Conservation (phyloP, 129 eudicot genomes). For the Glebionis coronaria region DNA sequence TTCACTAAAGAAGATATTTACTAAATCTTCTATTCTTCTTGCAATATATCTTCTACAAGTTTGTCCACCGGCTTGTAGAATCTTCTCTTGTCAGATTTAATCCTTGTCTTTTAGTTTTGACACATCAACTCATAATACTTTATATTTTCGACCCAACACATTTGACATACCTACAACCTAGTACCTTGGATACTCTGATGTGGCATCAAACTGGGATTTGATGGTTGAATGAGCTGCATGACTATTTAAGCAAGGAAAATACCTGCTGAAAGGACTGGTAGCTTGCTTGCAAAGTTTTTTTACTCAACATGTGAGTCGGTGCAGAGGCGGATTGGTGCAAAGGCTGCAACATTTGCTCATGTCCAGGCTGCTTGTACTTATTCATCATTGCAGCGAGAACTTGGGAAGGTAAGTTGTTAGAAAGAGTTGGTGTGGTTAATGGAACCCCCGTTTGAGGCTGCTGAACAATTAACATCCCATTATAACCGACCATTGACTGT, state of each 20-base stretch:
- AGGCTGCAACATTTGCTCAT: conserved; percentile 43
- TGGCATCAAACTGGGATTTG: conserved; percentile 52
- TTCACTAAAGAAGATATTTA: too few species aligned
- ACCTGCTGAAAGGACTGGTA: conserved; percentile 88
- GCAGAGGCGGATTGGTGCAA: too few species aligned
- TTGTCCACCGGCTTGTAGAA: too few species aligned
- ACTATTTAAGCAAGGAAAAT: conserved; percentile 85
- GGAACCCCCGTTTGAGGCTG: conserved; percentile 42
- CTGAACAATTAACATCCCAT: conserved; percentile 39
- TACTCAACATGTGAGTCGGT: conserved; percentile 87
- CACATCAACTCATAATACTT: too few species aligned
- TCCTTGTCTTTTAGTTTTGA: too few species aligned
- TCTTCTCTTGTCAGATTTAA: too few species aligned
- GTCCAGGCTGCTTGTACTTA: conserved; percentile 41
- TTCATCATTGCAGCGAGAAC: too few species aligned
- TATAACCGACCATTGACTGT: conserved; percentile 44
- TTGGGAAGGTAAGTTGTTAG: conserved; percentile 38
- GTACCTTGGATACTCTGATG: conserved; percentile 57
- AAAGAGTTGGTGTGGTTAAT: conserved; percentile 37
- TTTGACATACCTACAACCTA: conserved; percentile 60
- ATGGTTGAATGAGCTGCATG: conserved; percentile 84
- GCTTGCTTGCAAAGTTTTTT: conserved; percentile 77
- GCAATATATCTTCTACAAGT: too few species aligned
- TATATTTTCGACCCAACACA: too few species aligned
- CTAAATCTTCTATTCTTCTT: too few species aligned